Evolutionary conservation across 2,329 filamentous ascomycete genomes (phyloP).

Genomic region (Dactylellina sp.): DNA sequence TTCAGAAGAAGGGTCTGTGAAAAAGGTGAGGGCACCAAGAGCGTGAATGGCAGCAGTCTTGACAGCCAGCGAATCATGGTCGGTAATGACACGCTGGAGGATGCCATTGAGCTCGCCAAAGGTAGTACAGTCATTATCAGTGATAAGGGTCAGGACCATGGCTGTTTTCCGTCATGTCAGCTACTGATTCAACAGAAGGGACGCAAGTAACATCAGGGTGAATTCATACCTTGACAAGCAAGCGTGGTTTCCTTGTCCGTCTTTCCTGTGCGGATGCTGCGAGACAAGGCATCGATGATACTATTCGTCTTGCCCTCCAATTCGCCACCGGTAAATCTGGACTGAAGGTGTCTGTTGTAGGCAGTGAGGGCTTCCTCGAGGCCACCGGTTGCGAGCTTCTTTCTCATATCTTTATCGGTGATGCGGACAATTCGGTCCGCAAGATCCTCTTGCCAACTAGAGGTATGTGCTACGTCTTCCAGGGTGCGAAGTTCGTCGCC

Average conservation of each 20-base stretch:
- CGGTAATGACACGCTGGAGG: conserved; percentile 74
- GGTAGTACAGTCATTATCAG: conserved; percentile 73
- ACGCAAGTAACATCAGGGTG: background rate
- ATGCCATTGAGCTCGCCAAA: conserved; percentile 72
- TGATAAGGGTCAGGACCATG: conserved; percentile 76
- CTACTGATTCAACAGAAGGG: no score
- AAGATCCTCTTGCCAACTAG: conserved; percentile 72
- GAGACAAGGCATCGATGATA: conserved; percentile 74
- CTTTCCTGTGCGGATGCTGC: conserved; percentile 76
- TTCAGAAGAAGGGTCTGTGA: conserved; percentile 77
- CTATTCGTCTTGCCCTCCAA: conserved; percentile 72
- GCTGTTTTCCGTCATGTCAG: conserved; percentile 64
- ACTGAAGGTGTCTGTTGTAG: conserved; percentile 75
- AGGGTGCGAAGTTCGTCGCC: conserved; percentile 73
- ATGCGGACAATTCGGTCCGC: conserved; percentile 77
- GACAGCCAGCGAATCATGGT: conserved; percentile 73
- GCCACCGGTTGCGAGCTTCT: conserved; percentile 78
- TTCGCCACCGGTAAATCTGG: conserved; percentile 74
- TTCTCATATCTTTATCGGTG: conserved; percentile 71
- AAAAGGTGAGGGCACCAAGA: conserved; percentile 78
- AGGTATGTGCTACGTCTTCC: conserved; percentile 66
- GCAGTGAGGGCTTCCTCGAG: conserved; percentile 74
- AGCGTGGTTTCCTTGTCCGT: conserved; percentile 76
- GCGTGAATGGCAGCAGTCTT: conserved; percentile 80
- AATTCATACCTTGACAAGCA: conserved; percentile 71